These are phyloP conservation scores for Camelina sativa DNA, from an alignment of 345 rosid species.

Conservation along the genomic window DNA sequence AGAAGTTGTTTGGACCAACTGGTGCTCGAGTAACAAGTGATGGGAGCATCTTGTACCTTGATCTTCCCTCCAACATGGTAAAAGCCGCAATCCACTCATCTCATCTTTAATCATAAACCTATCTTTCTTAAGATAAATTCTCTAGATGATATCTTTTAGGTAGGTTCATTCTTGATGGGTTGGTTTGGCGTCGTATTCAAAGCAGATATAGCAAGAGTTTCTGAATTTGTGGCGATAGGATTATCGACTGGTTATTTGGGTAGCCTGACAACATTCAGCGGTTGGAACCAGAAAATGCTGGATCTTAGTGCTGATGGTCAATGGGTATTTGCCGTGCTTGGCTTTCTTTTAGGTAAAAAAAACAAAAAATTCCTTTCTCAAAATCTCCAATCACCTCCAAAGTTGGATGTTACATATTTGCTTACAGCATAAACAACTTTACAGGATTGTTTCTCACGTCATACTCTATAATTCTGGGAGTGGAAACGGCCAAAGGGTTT, in stretches of 20 bases:
- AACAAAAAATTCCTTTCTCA: neutral
- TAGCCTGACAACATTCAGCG: slow-evolving; percentile 95
- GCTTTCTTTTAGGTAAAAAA: slow-evolving; percentile 71
- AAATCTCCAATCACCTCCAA: neutral
- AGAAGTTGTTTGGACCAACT: slow-evolving; percentile 78
- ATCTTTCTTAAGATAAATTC: neutral
- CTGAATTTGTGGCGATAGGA: slow-evolving; percentile 77
- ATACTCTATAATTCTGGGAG: slow-evolving; percentile 73
- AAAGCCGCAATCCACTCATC: slow-evolving; percentile 6
- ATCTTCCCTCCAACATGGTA: slow-evolving; percentile 94
- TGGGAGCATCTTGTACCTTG: slow-evolving; percentile 63
- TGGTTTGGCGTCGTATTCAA: slow-evolving; percentile 92
- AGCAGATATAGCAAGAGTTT: slow-evolving; percentile 63
- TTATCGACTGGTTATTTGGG: slow-evolving; percentile 89
- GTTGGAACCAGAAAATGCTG: slow-evolving; percentile 98
- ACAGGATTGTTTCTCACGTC: slow-evolving; percentile 85
- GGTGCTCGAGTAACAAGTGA: slow-evolving; percentile 67
- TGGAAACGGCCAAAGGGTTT: slow-evolving; percentile 84
- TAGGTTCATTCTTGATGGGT: slow-evolving; percentile 98
- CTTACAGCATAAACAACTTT: slow-evolving; percentile 20
- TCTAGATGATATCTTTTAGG: slow-evolving; percentile 45
- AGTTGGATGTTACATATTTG: neutral
- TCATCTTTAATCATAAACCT: neutral
- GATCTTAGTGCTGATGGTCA: slow-evolving; percentile 74
- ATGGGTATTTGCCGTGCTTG: slow-evolving; percentile 69